A percentile compares a stretch with the other conserved stretches of the same genome.
Conservation (phyloP, 129 eudicot genomes). For the Artemisia annua region DNA sequence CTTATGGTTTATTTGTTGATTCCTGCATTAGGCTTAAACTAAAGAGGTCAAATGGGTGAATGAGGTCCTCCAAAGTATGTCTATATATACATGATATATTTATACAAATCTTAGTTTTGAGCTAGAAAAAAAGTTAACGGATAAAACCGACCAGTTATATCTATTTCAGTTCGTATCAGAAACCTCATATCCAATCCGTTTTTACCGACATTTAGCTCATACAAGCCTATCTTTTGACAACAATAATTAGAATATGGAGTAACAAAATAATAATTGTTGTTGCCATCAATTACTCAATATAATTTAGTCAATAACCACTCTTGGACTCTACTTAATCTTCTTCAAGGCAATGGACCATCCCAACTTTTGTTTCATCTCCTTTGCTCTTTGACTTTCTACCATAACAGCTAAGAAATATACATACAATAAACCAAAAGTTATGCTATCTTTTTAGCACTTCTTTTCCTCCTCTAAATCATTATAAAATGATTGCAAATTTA, state of each 20-base stretch:
- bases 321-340: constrained; percentile 35
- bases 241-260: not conserved
- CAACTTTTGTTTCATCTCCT: constrained; percentile 28
- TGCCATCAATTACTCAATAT: constrained; percentile 4
- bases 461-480: constrained; percentile 31
- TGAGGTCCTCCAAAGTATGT: no score
- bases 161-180: no score
- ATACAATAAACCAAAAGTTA: constrained; percentile 14
- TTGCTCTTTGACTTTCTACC: constrained; percentile 32
- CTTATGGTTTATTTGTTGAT: no score
- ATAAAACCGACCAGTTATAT: no score
- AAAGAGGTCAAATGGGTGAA: no score
- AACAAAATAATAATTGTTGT: constrained; percentile 21
- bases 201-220: no score
- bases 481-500: constrained; percentile 37
- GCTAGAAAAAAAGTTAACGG: no score
- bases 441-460: constrained; percentile 19
- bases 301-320: constrained; percentile 35
- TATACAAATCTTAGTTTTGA: no score
- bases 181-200: no score
- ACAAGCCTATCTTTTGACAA: no score
- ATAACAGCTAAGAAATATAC: constrained; percentile 15
- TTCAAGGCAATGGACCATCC: constrained; percentile 40
- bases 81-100: no score
- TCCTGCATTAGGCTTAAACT: no score